Percentiles rank a stretch among this genome's conserved stretches.
These are phyloP conservation scores for Cucumis sativus DNA, from an alignment of 306 rosid genomes.

Conservation along the genomic window DNA sequence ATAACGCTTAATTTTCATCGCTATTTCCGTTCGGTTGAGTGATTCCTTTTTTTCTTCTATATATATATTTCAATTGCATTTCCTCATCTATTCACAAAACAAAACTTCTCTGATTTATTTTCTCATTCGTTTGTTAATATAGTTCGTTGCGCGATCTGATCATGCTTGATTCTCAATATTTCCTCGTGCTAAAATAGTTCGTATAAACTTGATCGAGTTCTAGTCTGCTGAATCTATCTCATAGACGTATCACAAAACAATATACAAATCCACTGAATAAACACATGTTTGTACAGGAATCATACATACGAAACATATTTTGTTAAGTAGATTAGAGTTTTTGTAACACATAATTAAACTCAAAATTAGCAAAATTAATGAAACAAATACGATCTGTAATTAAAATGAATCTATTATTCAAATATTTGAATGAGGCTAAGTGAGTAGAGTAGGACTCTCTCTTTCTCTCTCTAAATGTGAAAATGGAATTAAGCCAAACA, in stretches of 20 bases:
- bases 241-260: background rate
- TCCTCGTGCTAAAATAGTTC: no score
- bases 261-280: background rate
- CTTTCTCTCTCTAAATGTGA: background rate
- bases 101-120: background rate
- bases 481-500: background rate
- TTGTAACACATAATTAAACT: background rate
- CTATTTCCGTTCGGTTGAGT: background rate
- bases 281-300: background rate
- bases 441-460: background rate
- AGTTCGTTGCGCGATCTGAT: background rate
- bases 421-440: background rate
- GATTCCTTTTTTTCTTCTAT: background rate
- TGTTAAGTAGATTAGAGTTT: background rate
- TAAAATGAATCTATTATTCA: background rate
- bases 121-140: no score
- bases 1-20: background rate
- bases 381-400: background rate
- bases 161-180: background rate
- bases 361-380: background rate
- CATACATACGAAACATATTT: background rate
- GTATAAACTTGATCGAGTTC: background rate
- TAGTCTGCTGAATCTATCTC: background rate
- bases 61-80: background rate
- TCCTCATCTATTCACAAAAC: background rate